Conservation (phyloP, 2,329 filamentous ascomycete species). For the Trichoderma harzianum region DNA sequence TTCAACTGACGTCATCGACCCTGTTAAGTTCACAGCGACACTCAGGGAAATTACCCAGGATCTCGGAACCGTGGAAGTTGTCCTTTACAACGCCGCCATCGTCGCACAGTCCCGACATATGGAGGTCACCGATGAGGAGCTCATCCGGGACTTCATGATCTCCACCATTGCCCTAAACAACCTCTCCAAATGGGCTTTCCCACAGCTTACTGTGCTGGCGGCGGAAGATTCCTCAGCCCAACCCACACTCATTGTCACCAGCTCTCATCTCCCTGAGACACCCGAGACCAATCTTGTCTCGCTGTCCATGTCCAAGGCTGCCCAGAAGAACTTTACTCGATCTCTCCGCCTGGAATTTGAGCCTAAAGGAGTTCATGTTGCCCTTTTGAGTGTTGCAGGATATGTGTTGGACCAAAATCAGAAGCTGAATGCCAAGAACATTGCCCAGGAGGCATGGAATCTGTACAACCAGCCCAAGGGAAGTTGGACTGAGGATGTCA, state of each 20-base stretch:
- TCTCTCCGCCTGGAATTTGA: conserved; percentile 40
- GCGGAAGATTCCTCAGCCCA: conserved; percentile 28
- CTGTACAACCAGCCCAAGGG: conserved; percentile 20
- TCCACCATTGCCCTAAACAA: conserved; percentile 47
- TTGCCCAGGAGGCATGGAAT: conserved; percentile 21
- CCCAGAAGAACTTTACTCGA: conserved; percentile 49
- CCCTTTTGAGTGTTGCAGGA: conserved; percentile 45
- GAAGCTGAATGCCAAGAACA: conserved; percentile 21
- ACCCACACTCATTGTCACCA: conserved; percentile 48
- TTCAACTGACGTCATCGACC: conserved; percentile 42
- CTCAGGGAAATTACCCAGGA: conserved; percentile 40
- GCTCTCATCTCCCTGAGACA: conserved; percentile 44
- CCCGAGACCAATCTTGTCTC: conserved; percentile 48
- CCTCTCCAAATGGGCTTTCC: conserved; percentile 45
- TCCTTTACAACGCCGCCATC: conserved; percentile 52
- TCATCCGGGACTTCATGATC: conserved; percentile 49
- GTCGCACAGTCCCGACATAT: conserved; percentile 42
- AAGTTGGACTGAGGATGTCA: conserved; percentile 7
- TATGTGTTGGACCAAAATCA: conserved; percentile 16
- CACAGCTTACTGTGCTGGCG: conserved; percentile 37
- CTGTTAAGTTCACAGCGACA: conserved; percentile 33
- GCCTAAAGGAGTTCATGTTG: conserved; percentile 42
- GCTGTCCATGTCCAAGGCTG: conserved; percentile 48
- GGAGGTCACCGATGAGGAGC: conserved; percentile 40
- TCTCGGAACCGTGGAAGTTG: conserved; percentile 43